Conservation (phyloP, 257 asterid genomes). For the Coffea canephora region DNA sequence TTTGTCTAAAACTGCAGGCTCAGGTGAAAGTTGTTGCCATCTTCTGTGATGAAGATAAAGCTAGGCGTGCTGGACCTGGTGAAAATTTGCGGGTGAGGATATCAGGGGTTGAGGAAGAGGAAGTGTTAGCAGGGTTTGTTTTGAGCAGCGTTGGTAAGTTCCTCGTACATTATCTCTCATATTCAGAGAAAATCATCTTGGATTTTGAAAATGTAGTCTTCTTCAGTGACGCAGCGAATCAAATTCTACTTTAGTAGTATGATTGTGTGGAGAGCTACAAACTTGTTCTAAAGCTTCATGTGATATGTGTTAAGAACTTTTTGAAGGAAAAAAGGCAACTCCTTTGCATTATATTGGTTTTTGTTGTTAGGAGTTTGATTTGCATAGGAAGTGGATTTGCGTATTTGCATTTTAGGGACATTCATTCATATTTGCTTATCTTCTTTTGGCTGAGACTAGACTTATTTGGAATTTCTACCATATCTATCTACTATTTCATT, state of each 20-base stretch:
- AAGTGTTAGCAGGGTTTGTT: conserved; percentile 70
- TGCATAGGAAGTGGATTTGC: neutral
- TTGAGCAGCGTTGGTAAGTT: conserved; percentile 61
- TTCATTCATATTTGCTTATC: no score
- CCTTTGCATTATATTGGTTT: neutral
- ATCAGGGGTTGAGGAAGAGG: conserved; percentile 91
- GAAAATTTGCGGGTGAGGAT: conserved; percentile 89
- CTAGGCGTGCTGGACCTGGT: conserved; percentile 78
- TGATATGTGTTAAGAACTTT: neutral
- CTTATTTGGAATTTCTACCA: no score
- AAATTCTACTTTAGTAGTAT: neutral
- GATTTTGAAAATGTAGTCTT: neutral
- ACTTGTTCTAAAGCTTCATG: no score
- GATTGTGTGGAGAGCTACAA: neutral
- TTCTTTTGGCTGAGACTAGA: no score
- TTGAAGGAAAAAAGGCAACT: neutral
- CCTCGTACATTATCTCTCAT: neutral
- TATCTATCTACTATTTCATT: neutral
- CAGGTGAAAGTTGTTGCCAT: conserved; percentile 76
- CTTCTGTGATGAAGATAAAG: conserved; percentile 71
- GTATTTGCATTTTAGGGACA: no score
- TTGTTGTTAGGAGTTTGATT: no score
- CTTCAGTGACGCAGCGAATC: neutral
- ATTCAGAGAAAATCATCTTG: neutral
- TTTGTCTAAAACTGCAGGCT: conserved; percentile 43